Conservation (phyloP, 2,329 filamentous ascomycete species). For the Cladosporium colombiae region DNA sequence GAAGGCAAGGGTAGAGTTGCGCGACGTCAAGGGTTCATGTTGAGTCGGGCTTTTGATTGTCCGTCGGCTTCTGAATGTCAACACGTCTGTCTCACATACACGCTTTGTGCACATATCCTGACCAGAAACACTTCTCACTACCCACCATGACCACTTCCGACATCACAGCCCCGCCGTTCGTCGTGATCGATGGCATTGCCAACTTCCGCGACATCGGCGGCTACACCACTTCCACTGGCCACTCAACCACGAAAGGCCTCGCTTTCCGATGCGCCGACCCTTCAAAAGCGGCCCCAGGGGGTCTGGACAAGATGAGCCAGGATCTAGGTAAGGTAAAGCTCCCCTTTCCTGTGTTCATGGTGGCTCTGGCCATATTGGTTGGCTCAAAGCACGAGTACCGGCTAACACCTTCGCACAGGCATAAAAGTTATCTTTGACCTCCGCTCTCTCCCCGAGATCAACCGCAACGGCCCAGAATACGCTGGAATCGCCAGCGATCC, state of each 20-base stretch:
- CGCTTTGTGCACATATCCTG: not conserved
- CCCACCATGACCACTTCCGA: constrained; percentile 19
- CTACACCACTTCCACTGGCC: constrained; percentile 28
- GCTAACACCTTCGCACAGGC: constrained; percentile 37
- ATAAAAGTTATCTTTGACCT: constrained; percentile 70
- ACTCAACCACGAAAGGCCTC: constrained; percentile 53
- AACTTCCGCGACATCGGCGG: constrained; percentile 69
- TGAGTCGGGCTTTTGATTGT: not conserved
- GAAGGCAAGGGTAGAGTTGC: not conserved
- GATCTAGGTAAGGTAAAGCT: constrained; percentile 34
- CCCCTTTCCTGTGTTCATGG: not conserved
- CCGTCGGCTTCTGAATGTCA: constrained; percentile 6
- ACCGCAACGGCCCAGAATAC: constrained; percentile 42
- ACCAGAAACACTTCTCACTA: not conserved
- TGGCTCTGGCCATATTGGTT: not conserved
- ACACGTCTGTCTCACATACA: constrained; percentile 8
- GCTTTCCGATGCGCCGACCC: constrained; percentile 72
- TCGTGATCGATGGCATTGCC: constrained; percentile 56
- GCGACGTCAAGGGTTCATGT: not conserved
- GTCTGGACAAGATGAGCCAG: constrained; percentile 51
- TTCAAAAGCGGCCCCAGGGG: constrained; percentile 56
- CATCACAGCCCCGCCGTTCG: constrained; percentile 37
- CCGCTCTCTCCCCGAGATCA: constrained; percentile 62
- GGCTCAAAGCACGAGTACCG: constrained; percentile 8
- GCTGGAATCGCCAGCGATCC: constrained; percentile 26